Base-by-base conservation (phyloP, 2,329 filamentous ascomycete genomes). In the Lizonia empirigonia region DNA sequence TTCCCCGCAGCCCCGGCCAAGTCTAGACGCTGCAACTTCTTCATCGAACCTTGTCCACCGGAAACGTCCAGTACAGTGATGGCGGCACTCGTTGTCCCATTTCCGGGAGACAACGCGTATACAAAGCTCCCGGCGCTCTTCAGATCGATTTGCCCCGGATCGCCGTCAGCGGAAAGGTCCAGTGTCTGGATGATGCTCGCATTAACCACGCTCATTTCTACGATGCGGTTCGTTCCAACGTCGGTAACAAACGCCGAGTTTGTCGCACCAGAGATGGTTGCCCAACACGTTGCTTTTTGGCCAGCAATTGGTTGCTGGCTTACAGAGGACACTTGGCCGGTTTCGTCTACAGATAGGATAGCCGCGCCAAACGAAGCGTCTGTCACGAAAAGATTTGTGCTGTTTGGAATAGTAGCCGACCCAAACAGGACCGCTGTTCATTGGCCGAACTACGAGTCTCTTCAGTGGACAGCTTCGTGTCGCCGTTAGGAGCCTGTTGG, bases 241-340 rank as follows among this genome's bases (percentile, higher is more conserved):
- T 87, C 85, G 0, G 83, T 81, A 3, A 87, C 81, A 50, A 84
- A 88, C 0, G 79, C 81, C 0, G 77, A 82, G 7, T 74, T 69
- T 0, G 80, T 82, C 0, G 69, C 65, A 0, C 69, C 50, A 0
- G 80, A 82, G 1, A 37, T 26, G 3, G 35, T 37, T 15, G 35
- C 20, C 35, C 35, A 37, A 13, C 35, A 37, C 5, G 35, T 37
- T 4, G 35, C 35, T 13, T 24, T 23, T 5, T 37, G 35, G 35
- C 35, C 35, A 12, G n/a, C 22, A n/a, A 37, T 24, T n/a, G 20
- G 13, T 16, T 26, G 20, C 35, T n/a, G 3, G 13, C 18, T 13
- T n/a, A 9, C 35, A 22, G 16, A 9, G 13, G 35, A 13, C 12
- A 22, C 35, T 15, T 9, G 13, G n/a, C n/a, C n/a, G n/a, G n/a